Evolutionary conservation across 1,284 basidiomycete genomes (phyloP).

Genomic region (Pholiota adiposa): DNA sequence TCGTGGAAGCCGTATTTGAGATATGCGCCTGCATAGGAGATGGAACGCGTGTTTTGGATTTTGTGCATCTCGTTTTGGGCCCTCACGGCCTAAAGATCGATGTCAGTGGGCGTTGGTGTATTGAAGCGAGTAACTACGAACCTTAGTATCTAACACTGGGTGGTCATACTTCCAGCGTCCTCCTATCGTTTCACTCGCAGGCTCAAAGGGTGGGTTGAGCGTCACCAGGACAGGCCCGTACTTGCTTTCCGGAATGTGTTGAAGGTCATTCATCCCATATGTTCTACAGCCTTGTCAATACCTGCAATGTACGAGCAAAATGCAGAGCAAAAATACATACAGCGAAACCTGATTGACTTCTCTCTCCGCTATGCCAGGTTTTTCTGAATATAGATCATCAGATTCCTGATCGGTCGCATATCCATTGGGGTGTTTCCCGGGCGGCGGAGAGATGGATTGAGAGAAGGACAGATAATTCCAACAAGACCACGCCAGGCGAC

Average conservation of each 20-base stretch:
- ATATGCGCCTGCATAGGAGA: constrained; percentile 83
- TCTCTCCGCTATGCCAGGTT: constrained; percentile 33
- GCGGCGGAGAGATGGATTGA: constrained; percentile 28
- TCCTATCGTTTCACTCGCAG: constrained; percentile 50
- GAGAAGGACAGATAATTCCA: constrained; percentile 78
- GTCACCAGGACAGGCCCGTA: constrained; percentile 80
- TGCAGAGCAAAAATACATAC: constrained; percentile 45
- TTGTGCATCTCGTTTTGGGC: constrained; percentile 56
- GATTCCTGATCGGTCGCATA: constrained; percentile 14
- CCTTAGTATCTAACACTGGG: constrained; percentile 60
- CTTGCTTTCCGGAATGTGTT: constrained; percentile 61
- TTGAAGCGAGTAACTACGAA: constrained; percentile 26
- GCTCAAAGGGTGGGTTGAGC: constrained; percentile 73
- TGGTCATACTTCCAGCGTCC: constrained; percentile 72
- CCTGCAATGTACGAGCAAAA: constrained; percentile 10
- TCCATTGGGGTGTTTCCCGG: constrained; percentile 30
- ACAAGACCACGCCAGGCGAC: constrained; percentile 66
- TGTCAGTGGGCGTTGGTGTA: not conserved
- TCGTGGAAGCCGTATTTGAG: constrained; percentile 83
- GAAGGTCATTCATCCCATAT: constrained; percentile 82
- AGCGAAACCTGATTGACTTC: constrained; percentile 67
- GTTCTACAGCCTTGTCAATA: constrained; percentile 34
- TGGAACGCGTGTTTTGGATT: constrained; percentile 70
- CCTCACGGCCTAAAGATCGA: constrained; percentile 47
- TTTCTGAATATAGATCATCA: constrained; percentile 18